phyloP scores from a whole-genome alignment of 1,284 basidiomycete genomes.

The Cystobasidiaceae sp. region DNA sequence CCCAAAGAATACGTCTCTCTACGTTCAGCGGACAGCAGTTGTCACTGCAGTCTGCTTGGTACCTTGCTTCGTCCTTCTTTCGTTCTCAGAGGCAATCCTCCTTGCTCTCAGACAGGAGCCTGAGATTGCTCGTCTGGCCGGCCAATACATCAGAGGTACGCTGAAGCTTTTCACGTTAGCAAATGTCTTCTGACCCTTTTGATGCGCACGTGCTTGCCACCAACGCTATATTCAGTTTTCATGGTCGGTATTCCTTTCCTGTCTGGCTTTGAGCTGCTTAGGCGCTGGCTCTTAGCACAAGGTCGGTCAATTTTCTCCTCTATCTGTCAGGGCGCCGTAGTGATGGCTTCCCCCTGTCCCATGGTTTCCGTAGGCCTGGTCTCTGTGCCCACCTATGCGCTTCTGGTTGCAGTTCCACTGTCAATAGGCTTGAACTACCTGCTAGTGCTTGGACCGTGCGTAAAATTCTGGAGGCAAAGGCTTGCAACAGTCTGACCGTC shows the following conservation, averaged over 20 bases:
- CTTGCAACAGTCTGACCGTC: neutral
- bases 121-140: conserved; percentile 19
- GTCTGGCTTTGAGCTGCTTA: conserved; percentile 8
- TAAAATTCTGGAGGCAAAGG: neutral
- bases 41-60: neutral
- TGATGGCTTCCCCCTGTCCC: neutral
- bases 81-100: conserved; percentile 2
- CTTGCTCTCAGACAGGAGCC: conserved; percentile 10
- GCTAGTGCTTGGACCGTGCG: conserved; percentile 1
- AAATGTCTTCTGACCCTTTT: too few relatives aligned
- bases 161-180: neutral
- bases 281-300: conserved; percentile 23
- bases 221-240: conserved; percentile 3
- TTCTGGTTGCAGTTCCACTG: conserved; percentile 1
- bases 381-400: conserved; percentile 10
- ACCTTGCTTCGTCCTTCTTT: neutral
- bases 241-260: conserved; percentile 12
- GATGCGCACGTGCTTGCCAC: too few relatives aligned
- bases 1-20: conserved; percentile 20
- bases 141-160: conserved; percentile 9
- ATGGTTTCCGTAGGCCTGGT: neutral
- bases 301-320: neutral
- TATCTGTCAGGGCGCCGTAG: neutral
- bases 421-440: conserved; percentile 2
- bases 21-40: conserved; percentile 17